Evolutionary conservation across 1,139 yeast genomes (phyloP), one percentile per base, ranked within the genome.

Genomic region (Dujonia santamariae): DNA sequence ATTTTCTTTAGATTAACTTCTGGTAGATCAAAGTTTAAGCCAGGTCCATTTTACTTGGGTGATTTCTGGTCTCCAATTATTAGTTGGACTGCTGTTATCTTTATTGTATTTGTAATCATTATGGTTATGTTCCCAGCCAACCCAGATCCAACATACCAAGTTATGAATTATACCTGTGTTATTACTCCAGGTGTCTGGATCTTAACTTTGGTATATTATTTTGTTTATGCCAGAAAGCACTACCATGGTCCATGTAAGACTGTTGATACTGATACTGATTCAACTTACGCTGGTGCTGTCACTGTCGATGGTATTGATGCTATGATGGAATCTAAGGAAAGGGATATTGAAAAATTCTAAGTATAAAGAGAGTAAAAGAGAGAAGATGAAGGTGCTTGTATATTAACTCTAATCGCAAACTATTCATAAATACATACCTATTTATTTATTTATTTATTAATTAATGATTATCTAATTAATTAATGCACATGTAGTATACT

Each of bases 101-200:
- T 61, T 46, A 54, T 59, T 44, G 36, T 45, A 13, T 70, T 68
- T 47, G 62, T 71, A 31, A 63, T 74, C 28, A 45, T 73, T 25
- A 51, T 75, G 59, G 69, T 68, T 32, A 62, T 67, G 67, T 67
- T 73, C 54, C 78, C 79, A 14, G 40, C 68, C 30, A 47, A 54
- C 25, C 52, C 50, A 22, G 51, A 48, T 9, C 66, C 73, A 9
- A 54, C 55, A 22, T 57, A 57, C 24, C 48, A 53, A 1, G 61
- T 74, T 6, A 78, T 78, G 84, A 78, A 78, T 48, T 78, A 78
- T 48, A 76, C 83, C 1, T 67, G 72, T 42, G 83, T 76, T 6
- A 73, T 78, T 37, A 72, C 72, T 7, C 67, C 71, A 0, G 50
- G 61, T 7, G 60, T 56, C 12, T 54, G 60, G 59, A 47, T 72